A percentile compares a stretch with the other conserved stretches of the same genome.
These are phyloP conservation scores for Fraxinus albicans DNA, from an alignment of 305 asterid species.

Conservation along the genomic window DNA sequence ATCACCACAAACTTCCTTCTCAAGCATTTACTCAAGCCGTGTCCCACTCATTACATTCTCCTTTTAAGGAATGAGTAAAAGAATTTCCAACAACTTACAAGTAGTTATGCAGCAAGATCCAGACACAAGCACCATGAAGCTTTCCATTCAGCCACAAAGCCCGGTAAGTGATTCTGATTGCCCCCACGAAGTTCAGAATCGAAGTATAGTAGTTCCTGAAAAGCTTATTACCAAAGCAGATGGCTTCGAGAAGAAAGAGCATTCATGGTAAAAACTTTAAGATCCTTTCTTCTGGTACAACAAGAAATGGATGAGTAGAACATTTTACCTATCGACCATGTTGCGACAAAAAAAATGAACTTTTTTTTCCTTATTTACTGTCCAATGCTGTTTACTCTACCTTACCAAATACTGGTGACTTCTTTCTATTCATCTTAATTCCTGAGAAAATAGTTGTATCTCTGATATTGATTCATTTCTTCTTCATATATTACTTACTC, in stretches of 20 bases:
- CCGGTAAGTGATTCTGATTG: conserved; percentile 29
- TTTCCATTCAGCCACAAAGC: conserved; percentile 25
- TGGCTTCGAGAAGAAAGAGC: conserved; percentile 57
- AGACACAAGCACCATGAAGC: conserved; percentile 28
- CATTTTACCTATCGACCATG: neutral
- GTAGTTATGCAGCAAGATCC: conserved; percentile 24
- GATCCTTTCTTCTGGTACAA: neutral
- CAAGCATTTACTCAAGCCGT: conserved; percentile 35
- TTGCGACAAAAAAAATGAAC: neutral
- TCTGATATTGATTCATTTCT: neutral
- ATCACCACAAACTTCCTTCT: conserved; percentile 53
- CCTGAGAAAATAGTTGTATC: neutral
- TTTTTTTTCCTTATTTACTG: neutral
- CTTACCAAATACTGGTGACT: neutral
- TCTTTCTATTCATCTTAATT: neutral
- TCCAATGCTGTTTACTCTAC: neutral
- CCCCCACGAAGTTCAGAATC: conserved; percentile 24
- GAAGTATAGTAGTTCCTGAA: conserved; percentile 39
- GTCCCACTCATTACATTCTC: conserved; percentile 31
- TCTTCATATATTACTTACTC: neutral
- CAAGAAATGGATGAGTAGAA: neutral
- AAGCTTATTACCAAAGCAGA: conserved; percentile 35
- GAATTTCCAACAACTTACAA: neutral
- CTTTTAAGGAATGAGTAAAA: neutral
- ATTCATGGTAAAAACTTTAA: neutral